Evolutionary conservation across 169 alveolate genomes (phyloP), one percentile per base, ranked within the genome.

Genomic region (Eimeria necatrix): DNA sequence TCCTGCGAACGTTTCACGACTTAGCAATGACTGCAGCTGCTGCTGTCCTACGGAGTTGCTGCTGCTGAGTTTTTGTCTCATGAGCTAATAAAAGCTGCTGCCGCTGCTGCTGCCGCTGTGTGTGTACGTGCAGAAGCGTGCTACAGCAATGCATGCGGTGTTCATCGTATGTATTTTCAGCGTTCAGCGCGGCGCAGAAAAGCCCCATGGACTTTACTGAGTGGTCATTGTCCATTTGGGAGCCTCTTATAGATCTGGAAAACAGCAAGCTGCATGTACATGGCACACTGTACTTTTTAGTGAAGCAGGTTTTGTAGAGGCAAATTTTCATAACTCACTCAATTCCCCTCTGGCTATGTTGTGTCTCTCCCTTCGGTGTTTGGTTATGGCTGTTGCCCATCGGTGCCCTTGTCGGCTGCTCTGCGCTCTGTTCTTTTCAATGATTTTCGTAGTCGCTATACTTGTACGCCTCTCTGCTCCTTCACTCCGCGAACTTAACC

Each of bases 171-270:
- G 18, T 46, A n/a, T 94, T 94, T 53, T 3, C 70, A 7, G 84
- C 96, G 10, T 94, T 14, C 51, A 94, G 73, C 73, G 56, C 59
- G 4, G 96, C 94, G 32, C 41, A 46, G 49, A 14, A 48, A 56
- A 20, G 2, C 5, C 96, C 96, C 22, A 9, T 94, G 24, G 70
- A 94, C 80, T 86, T 73, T 26, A 24, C 93, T n/a, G 70, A 22
- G 22, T 76, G 91, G 94, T 18, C 93, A 8, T 2, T 52, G n/a
- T 2, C 20, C 51, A 9, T 94, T n/a, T 94, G 96, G 96, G 51
- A 46, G 32, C 96, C 96, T 2, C 94, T 94, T 10, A 73, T 94
- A 7, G 70, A 52, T 20, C 26, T 84, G 24, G 20, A 80, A 41
- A 9, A 22, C 73, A 80, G 93, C 74, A 60, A 93, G 22, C 51